A percentile compares a stretch with the other conserved stretches of the same genome.
Evolutionary conservation across 2,329 filamentous ascomycete genomes (phyloP).

Genomic region (Parafenestella ontariensis): DNA sequence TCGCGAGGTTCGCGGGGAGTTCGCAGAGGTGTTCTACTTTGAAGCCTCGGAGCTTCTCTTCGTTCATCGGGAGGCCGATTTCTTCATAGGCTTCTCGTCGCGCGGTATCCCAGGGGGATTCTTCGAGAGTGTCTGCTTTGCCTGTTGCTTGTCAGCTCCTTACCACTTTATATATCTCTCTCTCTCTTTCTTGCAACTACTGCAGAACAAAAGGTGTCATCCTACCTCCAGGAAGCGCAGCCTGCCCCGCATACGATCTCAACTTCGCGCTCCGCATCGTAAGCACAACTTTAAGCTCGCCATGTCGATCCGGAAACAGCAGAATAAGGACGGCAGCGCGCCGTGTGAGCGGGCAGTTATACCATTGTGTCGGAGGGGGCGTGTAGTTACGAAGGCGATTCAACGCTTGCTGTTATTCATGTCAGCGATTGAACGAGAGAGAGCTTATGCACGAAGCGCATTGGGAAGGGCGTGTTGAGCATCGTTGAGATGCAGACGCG

Average conservation of each 20-base stretch:
- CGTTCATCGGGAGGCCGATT: slow-evolving; percentile 81
- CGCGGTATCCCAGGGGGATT: slow-evolving; percentile 77
- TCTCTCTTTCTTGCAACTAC: not conserved
- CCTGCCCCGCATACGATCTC: slow-evolving; percentile 73
- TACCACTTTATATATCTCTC: not conserved
- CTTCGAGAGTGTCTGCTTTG: slow-evolving; percentile 62
- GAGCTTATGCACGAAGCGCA: not conserved
- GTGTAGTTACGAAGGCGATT: slow-evolving; percentile 63
- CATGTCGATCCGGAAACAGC: slow-evolving; percentile 82
- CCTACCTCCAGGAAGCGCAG: slow-evolving; percentile 81
- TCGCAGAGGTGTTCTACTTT: slow-evolving; percentile 86
- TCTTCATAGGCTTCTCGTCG: slow-evolving; percentile 91
- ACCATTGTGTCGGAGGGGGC: slow-evolving; percentile 65
- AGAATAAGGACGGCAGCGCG: slow-evolving; percentile 88
- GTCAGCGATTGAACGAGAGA: slow-evolving; percentile 18
- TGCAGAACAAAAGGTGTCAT: slow-evolving; percentile 17
- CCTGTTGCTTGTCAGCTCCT: slow-evolving; percentile 41
- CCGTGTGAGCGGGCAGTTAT: slow-evolving; percentile 64
- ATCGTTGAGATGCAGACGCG: not conserved
- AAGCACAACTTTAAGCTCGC: slow-evolving; percentile 74
- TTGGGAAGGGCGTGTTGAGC: no score
- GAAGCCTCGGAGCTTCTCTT: slow-evolving; percentile 74
- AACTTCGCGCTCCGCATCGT: slow-evolving; percentile 67
- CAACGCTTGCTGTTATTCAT: slow-evolving; percentile 55
- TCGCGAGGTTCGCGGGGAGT: slow-evolving; percentile 67